Conservation (phyloP, 202 grass and related monocot species). For the Saccharum hybrid region DNA sequence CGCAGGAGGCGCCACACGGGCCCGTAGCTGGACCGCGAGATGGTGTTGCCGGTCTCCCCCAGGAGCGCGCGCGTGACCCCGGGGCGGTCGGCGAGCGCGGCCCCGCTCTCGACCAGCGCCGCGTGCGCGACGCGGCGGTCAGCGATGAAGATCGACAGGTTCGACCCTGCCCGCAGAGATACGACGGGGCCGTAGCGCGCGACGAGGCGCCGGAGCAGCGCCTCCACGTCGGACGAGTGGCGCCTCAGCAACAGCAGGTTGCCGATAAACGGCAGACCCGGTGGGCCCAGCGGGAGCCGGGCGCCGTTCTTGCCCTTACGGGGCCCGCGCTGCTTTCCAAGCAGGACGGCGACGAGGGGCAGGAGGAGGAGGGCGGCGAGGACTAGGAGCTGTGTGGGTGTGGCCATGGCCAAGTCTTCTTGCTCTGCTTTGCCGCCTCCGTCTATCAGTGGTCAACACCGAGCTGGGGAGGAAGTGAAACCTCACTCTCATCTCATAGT, state of each 20-base stretch:
- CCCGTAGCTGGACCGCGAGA: slow-evolving; percentile 52
- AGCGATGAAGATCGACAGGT: slow-evolving; percentile 40
- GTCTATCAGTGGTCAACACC: too few species aligned
- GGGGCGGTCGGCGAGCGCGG: slow-evolving; percentile 26
- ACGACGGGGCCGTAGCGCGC: slow-evolving; percentile 51
- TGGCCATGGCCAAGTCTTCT: background rate
- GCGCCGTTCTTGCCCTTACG: slow-evolving; percentile 6
- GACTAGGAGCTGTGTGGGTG: slow-evolving; percentile 14
- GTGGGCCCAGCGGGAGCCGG: slow-evolving; percentile 55
- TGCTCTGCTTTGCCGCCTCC: background rate
- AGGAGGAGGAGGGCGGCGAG: slow-evolving; percentile 8
- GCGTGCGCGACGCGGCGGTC: slow-evolving; percentile 54
- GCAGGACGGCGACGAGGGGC: slow-evolving; percentile 19
- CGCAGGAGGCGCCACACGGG: slow-evolving; percentile 69
- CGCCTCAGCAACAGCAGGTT: slow-evolving; percentile 45
- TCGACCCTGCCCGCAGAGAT: slow-evolving; percentile 45
- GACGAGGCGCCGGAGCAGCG: slow-evolving; percentile 29
- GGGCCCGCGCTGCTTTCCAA: background rate
- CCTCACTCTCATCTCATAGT: background rate
- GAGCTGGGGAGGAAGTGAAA: background rate
- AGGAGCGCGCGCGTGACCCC: background rate
- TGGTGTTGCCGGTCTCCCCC: slow-evolving; percentile 35
- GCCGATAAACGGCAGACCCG: slow-evolving; percentile 49
- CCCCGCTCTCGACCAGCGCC: slow-evolving; percentile 47
- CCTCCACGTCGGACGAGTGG: slow-evolving; percentile 3